phyloP scores from a whole-genome alignment of 257 asterid genomes.

The Solanum gracilifrons region DNA sequence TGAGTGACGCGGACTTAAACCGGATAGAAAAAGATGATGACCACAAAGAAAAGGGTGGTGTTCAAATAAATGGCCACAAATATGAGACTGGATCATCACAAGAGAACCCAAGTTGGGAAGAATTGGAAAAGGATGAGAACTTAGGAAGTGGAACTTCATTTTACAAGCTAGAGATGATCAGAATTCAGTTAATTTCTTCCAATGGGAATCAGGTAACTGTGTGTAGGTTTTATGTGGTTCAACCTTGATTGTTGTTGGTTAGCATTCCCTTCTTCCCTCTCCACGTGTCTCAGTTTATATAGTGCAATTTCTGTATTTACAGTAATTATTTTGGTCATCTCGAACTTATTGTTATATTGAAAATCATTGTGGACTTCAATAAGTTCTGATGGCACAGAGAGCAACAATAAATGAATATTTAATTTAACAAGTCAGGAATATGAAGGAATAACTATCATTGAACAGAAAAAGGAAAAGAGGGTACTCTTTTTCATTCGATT shows the following conservation, averaged over 20 bases:
- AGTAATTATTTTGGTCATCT: neutral
- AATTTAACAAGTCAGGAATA: neutral
- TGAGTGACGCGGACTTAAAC: slow-evolving; percentile 18
- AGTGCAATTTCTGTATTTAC: neutral
- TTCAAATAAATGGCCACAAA: slow-evolving; percentile 53
- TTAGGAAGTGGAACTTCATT: slow-evolving; percentile 76
- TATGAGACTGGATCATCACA: slow-evolving; percentile 37
- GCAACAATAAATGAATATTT: neutral
- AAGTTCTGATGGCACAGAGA: neutral
- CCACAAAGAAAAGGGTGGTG: slow-evolving; percentile 29
- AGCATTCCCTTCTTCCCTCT: neutral
- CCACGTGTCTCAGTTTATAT: neutral
- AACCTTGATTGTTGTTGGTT: neutral
- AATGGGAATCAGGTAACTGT: slow-evolving; percentile 55
- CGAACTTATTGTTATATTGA: neutral
- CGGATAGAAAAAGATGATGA: slow-evolving; percentile 20
- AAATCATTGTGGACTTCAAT: neutral
- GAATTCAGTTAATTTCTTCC: slow-evolving; percentile 67
- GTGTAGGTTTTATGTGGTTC: neutral
- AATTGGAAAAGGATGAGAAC: slow-evolving; percentile 62
- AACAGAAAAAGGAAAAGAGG: neutral
- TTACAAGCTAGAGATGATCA: slow-evolving; percentile 86
- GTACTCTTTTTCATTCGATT: neutral
- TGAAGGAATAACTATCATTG: neutral
- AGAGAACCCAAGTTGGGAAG: slow-evolving; percentile 49